Evolutionary conservation across 1,284 basidiomycete species (phyloP), one percentile per base, ranked within the genome.

Genomic region (Marasmius oreades): DNA sequence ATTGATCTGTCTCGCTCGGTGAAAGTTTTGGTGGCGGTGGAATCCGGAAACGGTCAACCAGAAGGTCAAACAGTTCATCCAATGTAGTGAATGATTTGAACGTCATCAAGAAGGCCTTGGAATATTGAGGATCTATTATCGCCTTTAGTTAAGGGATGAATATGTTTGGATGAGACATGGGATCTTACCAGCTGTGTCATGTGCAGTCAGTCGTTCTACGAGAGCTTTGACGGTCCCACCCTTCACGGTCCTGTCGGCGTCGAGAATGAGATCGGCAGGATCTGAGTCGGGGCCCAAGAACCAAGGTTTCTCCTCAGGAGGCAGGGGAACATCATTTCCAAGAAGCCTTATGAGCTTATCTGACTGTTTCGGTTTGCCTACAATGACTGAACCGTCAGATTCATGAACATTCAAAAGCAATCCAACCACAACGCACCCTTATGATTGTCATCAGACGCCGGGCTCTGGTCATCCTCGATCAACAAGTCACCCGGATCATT

Each of bases 1-100:
- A 99, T 51, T 93, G 83, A 55, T 86, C 81, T 18, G 81, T 70
- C 69, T 99, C 90, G 1, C 77, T 69, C 0, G 78, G 72, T 5
- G 74, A 78, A 18, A 99, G 70, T 10, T 81, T 86, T 0, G 81
- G 76, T 0, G 96, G 97, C 12, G 90, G 80, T 46, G 83, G 74
- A 43, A 97, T 88, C 64, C 81, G 82, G 74, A 95, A 99, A 5
- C 97, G 87, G 56, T 84, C 79, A 10, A 92, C 82, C 24, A 99
- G 82, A n/a, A 93, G 77, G 53, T 93, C 86, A 57, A 98, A 88
- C 22, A 99, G 74, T 58, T 94, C 89, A 55, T 93, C 82, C 18
- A 93, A 77, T 1, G 88, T 89, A 14, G 93, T 94, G 71, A 99
- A 99, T 0, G 94, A 96, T 63, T 95, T 93, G 78, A 95, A 98